Percentiles rank a stretch among this genome's conserved stretches.
These are phyloP conservation scores for Ceratocystis cacaofunesta DNA, from an alignment of 2,329 filamentous ascomycete species.

Conservation along the genomic window DNA sequence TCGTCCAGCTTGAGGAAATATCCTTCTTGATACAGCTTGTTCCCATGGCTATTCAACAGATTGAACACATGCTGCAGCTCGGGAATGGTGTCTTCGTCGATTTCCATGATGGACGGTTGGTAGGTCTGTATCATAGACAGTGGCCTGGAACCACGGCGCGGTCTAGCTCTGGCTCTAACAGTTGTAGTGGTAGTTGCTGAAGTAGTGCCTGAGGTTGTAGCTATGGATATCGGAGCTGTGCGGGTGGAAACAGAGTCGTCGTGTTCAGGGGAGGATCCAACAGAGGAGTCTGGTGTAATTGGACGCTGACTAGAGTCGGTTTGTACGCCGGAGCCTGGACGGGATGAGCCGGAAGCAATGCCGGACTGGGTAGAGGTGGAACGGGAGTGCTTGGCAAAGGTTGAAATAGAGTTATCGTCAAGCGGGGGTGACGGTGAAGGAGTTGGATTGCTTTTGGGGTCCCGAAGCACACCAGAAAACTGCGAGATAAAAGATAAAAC, in stretches of 20 bases:
- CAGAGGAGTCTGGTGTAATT: slow-evolving; percentile 11
- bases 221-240: slow-evolving; percentile 24
- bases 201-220: slow-evolving; percentile 7
- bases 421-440: slow-evolving; percentile 31
- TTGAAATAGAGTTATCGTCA: slow-evolving; percentile 20
- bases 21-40: slow-evolving; percentile 94
- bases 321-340: not conserved
- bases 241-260: slow-evolving; percentile 17
- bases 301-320: slow-evolving; percentile 10
- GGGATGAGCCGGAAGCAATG: slow-evolving; percentile 2
- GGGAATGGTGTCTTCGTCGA: slow-evolving; percentile 70
- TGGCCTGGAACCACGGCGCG: slow-evolving; percentile 48
- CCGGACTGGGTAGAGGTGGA: slow-evolving; percentile 4
- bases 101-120: slow-evolving; percentile 73
- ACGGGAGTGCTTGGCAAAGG: slow-evolving; percentile 19
- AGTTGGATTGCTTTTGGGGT: slow-evolving; percentile 29
- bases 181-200: slow-evolving; percentile 18
- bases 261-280: not conserved
- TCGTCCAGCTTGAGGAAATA: slow-evolving; percentile 97
- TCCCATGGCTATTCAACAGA: slow-evolving; percentile 84
- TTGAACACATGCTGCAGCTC: slow-evolving; percentile 91
- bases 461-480: slow-evolving; percentile 40
- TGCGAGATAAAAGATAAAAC: slow-evolving; percentile 82
- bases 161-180: slow-evolving; percentile 24
- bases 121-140: slow-evolving; percentile 77